Evolutionary conservation across 1,284 basidiomycete species (phyloP).

Genomic region (Ustilago bromivora): DNA sequence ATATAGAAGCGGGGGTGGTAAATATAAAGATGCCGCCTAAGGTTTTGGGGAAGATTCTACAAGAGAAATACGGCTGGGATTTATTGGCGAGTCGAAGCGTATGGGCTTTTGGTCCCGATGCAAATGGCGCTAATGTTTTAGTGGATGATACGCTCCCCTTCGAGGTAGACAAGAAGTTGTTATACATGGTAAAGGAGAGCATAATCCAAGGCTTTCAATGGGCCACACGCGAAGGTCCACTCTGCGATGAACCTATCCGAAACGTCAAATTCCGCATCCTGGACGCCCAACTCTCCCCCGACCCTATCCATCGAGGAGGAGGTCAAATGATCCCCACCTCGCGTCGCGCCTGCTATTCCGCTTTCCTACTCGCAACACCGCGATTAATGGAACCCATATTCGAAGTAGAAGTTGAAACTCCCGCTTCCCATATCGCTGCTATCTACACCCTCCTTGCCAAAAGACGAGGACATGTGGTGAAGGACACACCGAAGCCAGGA

Average conservation of each 20-base stretch:
- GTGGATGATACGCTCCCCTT: slow-evolving; percentile 96
- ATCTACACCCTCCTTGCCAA: slow-evolving; percentile 97
- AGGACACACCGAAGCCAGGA: slow-evolving; percentile 96
- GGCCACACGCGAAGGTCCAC: slow-evolving; percentile 94
- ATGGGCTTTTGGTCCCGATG: slow-evolving; percentile 99
- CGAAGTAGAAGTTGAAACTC: slow-evolving; percentile 97
- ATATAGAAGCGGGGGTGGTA: slow-evolving; percentile 62
- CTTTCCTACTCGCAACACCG: slow-evolving; percentile 82
- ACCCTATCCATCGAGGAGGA: slow-evolving; percentile 96
- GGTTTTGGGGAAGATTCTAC: slow-evolving; percentile 60
- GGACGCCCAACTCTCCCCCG: slow-evolving; percentile 88
- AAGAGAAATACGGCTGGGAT: slow-evolving; percentile 93
- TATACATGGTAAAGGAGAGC: slow-evolving; percentile 89
- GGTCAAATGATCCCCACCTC: slow-evolving; percentile 99
- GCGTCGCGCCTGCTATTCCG: slow-evolving; percentile 97
- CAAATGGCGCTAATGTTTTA: slow-evolving; percentile 86
- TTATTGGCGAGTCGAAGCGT: slow-evolving; percentile 95
- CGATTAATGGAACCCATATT: slow-evolving; percentile 89
- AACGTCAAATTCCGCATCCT: slow-evolving; percentile 97
- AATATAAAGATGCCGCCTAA: slow-evolving; percentile 61
- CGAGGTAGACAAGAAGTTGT: slow-evolving; percentile 92
- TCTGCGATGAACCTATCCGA: slow-evolving; percentile 98
- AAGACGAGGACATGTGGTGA: slow-evolving; percentile 95
- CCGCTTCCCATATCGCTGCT: slow-evolving; percentile 96
- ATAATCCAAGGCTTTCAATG: slow-evolving; percentile 99